Evolutionary conservation across 139 green algal species (phyloP).

Genomic region (Diplosphaera chodatii): DNA sequence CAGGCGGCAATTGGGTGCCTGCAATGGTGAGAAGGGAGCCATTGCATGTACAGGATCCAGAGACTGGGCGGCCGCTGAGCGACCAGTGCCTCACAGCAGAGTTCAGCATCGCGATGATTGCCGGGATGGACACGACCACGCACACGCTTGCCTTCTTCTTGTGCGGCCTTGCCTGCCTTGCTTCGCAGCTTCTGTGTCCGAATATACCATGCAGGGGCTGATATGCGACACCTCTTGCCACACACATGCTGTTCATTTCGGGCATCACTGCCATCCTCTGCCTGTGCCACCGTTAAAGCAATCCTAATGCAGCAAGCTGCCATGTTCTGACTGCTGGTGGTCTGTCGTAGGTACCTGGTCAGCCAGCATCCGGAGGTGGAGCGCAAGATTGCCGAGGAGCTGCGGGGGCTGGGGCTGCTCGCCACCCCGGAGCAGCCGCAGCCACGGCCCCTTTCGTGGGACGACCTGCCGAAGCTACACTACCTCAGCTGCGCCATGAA

Average conservation of each 20-base stretch:
- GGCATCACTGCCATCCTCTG: too few species aligned
- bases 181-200: too few species aligned
- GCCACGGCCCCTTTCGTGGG: neutral
- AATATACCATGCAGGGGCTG: too few species aligned
- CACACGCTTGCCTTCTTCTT: conserved; percentile 23
- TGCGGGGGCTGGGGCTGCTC: conserved; percentile 14
- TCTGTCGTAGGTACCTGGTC: conserved; percentile 4
- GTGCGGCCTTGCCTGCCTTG: neutral
- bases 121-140: conserved; percentile 34
- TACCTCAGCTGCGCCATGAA: conserved; percentile 21
- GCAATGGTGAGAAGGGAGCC: too few species aligned
- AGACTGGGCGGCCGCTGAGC: conserved; percentile 9
- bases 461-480: conserved; percentile 15
- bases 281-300: too few species aligned
- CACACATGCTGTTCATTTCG: too few species aligned
- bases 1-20: too few species aligned
- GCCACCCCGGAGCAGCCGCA: neutral
- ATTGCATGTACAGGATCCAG: neutral
- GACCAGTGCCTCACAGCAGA: conserved; percentile 18
- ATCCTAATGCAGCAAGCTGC: neutral
- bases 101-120: conserved; percentile 27
- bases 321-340: too few species aligned
- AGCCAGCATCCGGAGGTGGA: conserved; percentile 25
- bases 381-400: conserved; percentile 15
- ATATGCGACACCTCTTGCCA: too few species aligned